Conservation (phyloP, 441 rosid species). For the Gossypium trilobum region DNA sequence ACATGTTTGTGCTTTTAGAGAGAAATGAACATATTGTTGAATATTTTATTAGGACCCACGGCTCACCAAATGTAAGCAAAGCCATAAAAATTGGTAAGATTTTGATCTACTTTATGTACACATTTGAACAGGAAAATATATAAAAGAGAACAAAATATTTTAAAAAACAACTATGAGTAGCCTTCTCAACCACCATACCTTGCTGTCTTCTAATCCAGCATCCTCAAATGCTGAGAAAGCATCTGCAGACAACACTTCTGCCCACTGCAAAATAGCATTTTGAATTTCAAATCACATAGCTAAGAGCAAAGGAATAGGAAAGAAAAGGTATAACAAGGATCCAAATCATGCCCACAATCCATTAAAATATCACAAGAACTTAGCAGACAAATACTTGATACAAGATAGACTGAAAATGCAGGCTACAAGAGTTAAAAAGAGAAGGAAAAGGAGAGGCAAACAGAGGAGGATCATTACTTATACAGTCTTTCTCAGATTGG, state of each 20-base stretch:
- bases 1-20: background rate
- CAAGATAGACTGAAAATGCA: background rate
- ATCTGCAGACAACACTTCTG: conserved; percentile 91
- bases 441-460: background rate
- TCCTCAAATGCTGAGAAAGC: conserved; percentile 97
- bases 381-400: background rate
- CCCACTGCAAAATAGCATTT: conserved; percentile 64
- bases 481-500: background rate
- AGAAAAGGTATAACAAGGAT: background rate
- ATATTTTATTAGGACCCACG: background rate
- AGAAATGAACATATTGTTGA: background rate
- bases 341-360: background rate
- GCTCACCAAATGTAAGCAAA: background rate
- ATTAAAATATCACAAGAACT: background rate
- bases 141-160: background rate
- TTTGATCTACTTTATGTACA: background rate
- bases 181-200: conserved; percentile 37
- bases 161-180: conserved; percentile 5
- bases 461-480: background rate
- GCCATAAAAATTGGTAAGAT: background rate
- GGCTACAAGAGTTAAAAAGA: background rate
- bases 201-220: conserved; percentile 60
- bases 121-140: background rate
- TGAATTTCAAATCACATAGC: conserved; percentile 16
- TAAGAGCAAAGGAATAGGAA: background rate